These are phyloP conservation scores for Falciphora oryzae DNA, from an alignment of 2,329 filamentous ascomycete species.

Conservation along the genomic window DNA sequence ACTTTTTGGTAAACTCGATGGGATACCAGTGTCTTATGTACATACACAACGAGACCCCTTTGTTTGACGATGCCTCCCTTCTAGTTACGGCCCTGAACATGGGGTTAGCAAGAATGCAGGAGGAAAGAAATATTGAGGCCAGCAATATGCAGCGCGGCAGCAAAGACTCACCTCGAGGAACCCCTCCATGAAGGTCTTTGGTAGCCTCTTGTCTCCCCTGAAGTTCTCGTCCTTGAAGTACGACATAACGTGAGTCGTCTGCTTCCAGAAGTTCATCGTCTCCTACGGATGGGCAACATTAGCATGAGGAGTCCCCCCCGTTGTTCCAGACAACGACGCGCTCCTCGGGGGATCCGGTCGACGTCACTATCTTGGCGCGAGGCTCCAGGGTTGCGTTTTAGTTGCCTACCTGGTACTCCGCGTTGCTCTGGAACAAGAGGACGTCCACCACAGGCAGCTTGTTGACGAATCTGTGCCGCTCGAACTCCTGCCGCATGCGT, in stretches of 20 bases:
- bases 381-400: not conserved
- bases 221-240: constrained; percentile 86
- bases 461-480: constrained; percentile 88
- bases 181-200: constrained; percentile 84
- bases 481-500: constrained; percentile 94
- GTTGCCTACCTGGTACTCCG: constrained; percentile 78
- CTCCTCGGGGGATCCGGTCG: not conserved
- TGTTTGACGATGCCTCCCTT: constrained; percentile 11
- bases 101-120: constrained; percentile 9
- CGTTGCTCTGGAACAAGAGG: constrained; percentile 81
- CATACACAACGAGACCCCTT: constrained; percentile 3
- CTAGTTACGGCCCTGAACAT: constrained; percentile 50
- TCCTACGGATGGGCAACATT: constrained; percentile 52
- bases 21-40: constrained; percentile 5
- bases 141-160: not conserved
- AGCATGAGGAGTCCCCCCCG: not conserved
- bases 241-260: constrained; percentile 89
- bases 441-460: constrained; percentile 86
- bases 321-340: not conserved
- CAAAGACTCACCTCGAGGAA: constrained; percentile 76
- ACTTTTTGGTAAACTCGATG: not conserved
- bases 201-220: constrained; percentile 71
- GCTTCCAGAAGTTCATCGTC: constrained; percentile 99
- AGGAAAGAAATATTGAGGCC: not conserved
- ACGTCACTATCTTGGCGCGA: not conserved